Evolutionary conservation across 768 basidiomycete genomes (phyloP).

Genomic region (Filobasidium floriforme): DNA sequence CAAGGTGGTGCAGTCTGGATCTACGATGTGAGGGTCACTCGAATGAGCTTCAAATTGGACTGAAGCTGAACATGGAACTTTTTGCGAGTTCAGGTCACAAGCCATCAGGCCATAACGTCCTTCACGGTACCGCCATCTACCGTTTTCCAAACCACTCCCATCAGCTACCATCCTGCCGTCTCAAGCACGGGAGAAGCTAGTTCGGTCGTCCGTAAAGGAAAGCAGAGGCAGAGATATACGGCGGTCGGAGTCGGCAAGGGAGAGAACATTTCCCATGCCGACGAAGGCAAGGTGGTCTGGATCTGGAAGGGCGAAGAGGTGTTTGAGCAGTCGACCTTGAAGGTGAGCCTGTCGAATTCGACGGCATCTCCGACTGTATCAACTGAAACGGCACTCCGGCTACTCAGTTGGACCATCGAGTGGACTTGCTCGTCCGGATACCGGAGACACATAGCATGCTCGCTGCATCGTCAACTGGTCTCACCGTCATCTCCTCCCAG

Average conservation of each 20-base stretch:
- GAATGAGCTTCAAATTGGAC: background rate
- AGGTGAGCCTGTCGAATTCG: conserved; percentile 23
- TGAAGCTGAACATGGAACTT: background rate
- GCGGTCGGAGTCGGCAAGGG: conserved; percentile 28
- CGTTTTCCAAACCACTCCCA: conserved; percentile 32
- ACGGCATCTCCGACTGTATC: background rate
- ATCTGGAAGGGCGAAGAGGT: conserved; percentile 40
- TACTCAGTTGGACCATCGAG: conserved; percentile 7
- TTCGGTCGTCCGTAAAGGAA: conserved; percentile 17
- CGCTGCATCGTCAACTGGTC: conserved; percentile 6
- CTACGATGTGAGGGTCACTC: conserved; percentile 39
- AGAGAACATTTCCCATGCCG: conserved; percentile 21
- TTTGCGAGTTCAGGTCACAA: conserved; percentile 12
- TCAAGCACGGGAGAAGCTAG: conserved; percentile 2
- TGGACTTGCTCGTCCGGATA: conserved; percentile 7
- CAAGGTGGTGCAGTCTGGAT: conserved; percentile 45
- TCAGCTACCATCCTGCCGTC: conserved; percentile 29
- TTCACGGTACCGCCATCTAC: conserved; percentile 42
- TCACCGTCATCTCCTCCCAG: conserved; percentile 19
- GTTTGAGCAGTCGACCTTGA: conserved; percentile 26
- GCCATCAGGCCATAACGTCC: conserved; percentile 33
- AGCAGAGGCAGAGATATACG: conserved; percentile 27
- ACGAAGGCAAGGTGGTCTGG: conserved; percentile 32
- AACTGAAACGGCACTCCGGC: background rate
- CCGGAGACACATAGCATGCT: conserved; percentile 16